Base-by-base conservation (phyloP, 1,284 basidiomycete species). In the Ganoderma boninense region DNA sequence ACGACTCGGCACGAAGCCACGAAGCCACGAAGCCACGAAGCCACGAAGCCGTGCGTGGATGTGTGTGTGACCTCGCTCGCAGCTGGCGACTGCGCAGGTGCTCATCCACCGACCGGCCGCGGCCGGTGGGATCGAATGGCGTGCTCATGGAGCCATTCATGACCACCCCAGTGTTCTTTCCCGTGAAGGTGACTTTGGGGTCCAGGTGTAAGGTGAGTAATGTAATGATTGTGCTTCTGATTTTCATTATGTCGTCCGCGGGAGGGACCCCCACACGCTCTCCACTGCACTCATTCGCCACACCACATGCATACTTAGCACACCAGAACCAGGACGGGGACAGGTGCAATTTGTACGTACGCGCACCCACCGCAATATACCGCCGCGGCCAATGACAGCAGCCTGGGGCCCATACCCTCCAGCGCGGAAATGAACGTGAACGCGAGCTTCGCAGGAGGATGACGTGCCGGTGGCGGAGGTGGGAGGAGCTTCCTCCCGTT, bases 381-480 rank as follows among this genome's bases (percentile, higher is more conserved):
- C 16, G 29, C 4, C 54, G 13, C 6, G 54, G 32, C 54, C 54
- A 35, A 29, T 35, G 7, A 29, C 16, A 29, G 54, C 0, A 29
- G 16, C 13, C 26, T 11, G 5, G 11, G 7, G 35, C n/a, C 20
- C 5, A n/a, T 35, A 20, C 20, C 8, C 5, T 59, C 4, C 56
- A 59, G 56, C 56, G 35, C 57, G 57, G 57, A 60, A 18, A 60
- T 60, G 57, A 60, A 60, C 35, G 57, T 60, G 57, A 40, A 60
- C 57, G 57, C 57, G n/a, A n/a, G n/a, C 29, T 32, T 32, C 29
- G 29, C 29, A 32, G 29, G 29, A 10, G 8, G 16, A 60, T 23
- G 32, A 35, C 26, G 26, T 57, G 56, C 29, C 29, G 4, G 29
- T 6, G 38, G 38, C 29, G 32, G 57, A 60, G 57, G 18, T 23